phyloP scores from a whole-genome alignment of 768 basidiomycete species.

The Sporobolomyces roseus region DNA sequence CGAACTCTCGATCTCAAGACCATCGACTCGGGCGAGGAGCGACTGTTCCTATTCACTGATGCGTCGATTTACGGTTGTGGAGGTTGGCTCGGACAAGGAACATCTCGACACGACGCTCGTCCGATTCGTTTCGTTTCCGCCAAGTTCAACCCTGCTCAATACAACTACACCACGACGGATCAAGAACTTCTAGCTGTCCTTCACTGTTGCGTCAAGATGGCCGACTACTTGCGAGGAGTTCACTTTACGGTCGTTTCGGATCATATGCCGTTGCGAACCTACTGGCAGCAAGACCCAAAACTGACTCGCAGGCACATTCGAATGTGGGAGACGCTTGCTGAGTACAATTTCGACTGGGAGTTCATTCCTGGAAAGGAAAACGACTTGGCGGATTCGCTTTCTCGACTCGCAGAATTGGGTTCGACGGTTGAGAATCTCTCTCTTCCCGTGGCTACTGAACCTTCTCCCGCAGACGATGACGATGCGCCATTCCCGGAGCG shows the following conservation, averaged over 20 bases:
- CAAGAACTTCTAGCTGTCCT: slow-evolving; percentile 24
- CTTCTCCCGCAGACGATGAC: background rate
- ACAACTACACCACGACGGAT: slow-evolving; percentile 20
- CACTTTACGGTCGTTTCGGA: slow-evolving; percentile 4
- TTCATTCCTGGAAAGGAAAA: background rate
- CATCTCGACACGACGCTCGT: background rate
- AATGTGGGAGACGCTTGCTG: background rate
- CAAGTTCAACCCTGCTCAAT: slow-evolving; percentile 22
- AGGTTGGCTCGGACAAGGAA: slow-evolving; percentile 18
- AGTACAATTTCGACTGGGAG: slow-evolving; percentile 5
- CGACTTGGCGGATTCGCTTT: background rate
- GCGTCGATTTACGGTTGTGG: slow-evolving; percentile 14
- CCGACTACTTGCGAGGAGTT: background rate
- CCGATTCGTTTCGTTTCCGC: slow-evolving; percentile 24
- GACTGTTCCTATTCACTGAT: slow-evolving; percentile 16
- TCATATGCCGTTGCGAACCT: background rate
- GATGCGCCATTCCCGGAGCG: background rate
- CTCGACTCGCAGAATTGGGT: slow-evolving; percentile 1
- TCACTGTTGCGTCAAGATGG: slow-evolving; percentile 7
- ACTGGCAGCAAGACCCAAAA: background rate
- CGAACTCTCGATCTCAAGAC: background rate
- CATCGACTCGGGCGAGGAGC: slow-evolving; percentile 3
- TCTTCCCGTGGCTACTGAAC: slow-evolving; percentile 1
- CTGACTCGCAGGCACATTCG: background rate
- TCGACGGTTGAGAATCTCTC: background rate